Percentiles rank a stretch among this genome's conserved stretches.
phyloP scores from a whole-genome alignment of 345 rosid genomes.

The Eucalyptus decipiens region DNA sequence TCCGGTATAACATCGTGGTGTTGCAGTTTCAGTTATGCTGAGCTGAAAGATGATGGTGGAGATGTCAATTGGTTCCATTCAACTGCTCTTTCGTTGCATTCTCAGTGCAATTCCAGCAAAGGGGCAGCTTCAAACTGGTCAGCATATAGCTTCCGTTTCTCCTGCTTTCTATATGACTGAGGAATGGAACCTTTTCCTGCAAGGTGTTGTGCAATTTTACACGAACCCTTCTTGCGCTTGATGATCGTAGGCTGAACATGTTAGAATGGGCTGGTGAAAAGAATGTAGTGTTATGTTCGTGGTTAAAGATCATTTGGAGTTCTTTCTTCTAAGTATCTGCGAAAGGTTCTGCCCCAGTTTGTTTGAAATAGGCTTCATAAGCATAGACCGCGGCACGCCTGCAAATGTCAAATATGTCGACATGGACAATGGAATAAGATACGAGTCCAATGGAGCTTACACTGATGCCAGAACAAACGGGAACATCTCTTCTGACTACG shows the following conservation, averaged over 20 bases:
- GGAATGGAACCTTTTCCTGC: not conserved
- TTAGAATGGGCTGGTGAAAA: not conserved
- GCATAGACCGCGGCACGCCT: too few species aligned
- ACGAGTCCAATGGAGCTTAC: too few species aligned
- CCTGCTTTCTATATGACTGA: not conserved
- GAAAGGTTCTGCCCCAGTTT: not conserved
- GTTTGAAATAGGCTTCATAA: conserved; percentile 27
- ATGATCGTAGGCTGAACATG: not conserved
- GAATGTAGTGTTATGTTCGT: not conserved
- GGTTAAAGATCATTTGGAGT: not conserved
- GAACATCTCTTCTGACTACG: not conserved
- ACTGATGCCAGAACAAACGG: too few species aligned
- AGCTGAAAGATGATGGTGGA: not conserved
- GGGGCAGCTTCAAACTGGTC: too few species aligned
- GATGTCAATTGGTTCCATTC: not conserved
- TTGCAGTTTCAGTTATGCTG: not conserved
- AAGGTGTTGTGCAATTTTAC: not conserved
- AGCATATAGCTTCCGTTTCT: not conserved
- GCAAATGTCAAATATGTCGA: too few species aligned
- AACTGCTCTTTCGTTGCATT: not conserved
- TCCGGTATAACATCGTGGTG: not conserved
- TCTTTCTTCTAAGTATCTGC: not conserved
- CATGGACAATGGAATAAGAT: too few species aligned
- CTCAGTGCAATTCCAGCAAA: not conserved
- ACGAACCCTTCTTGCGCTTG: not conserved